These are phyloP conservation scores for Lecanicillium sp. DNA, from an alignment of 2,329 filamentous ascomycete genomes.

Conservation along the genomic window DNA sequence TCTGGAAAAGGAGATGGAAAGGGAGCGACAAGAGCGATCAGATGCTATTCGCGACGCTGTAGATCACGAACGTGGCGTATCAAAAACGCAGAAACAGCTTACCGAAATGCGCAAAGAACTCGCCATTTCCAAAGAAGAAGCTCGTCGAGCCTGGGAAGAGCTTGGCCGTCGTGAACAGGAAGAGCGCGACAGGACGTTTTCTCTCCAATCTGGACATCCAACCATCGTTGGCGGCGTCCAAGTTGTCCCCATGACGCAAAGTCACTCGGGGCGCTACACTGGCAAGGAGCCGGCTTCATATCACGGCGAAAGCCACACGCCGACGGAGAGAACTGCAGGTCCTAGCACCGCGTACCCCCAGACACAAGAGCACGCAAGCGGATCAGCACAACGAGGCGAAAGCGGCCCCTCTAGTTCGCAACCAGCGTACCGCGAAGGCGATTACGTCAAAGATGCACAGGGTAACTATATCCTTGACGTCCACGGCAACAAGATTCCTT, in stretches of 20 bases:
- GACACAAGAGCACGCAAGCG: conserved; percentile 2
- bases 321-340: conserved; percentile 1
- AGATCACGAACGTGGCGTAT: conserved; percentile 60
- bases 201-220: conserved; percentile 79
- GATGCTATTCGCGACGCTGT: conserved; percentile 60
- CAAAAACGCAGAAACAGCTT: conserved; percentile 71
- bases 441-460: conserved; percentile 57
- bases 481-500: conserved; percentile 50
- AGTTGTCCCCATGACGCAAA: conserved; percentile 85
- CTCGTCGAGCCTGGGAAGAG: conserved; percentile 93
- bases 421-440: conserved; percentile 38
- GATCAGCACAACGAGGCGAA: conserved; percentile 9
- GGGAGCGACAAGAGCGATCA: conserved; percentile 61
- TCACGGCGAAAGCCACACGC: conserved; percentile 15
- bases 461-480: conserved; percentile 54
- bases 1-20: conserved; percentile 65
- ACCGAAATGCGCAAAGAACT: conserved; percentile 87
- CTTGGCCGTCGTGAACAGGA: conserved; percentile 87
- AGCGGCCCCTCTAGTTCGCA: neutral
- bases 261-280: conserved; percentile 47
- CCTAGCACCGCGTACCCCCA: neutral
- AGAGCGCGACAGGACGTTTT: conserved; percentile 77
- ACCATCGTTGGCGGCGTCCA: conserved; percentile 89
- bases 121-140: conserved; percentile 91
- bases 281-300: conserved; percentile 32